Conservation (phyloP, 2,329 filamentous ascomycete genomes). For the Calonectria pteridis region DNA sequence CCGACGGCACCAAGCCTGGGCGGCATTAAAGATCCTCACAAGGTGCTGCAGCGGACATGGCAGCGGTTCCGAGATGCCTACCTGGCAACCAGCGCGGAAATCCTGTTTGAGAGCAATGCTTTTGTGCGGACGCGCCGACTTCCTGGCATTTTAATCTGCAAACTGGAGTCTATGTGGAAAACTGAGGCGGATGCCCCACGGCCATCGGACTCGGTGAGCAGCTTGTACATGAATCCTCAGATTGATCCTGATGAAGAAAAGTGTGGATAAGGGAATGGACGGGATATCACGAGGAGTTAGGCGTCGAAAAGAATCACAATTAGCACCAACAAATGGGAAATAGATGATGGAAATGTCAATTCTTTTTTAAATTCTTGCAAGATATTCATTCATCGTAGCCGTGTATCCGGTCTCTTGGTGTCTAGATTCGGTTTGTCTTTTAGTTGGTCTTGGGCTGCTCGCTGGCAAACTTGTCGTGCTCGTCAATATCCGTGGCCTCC, state of each 20-base stretch:
- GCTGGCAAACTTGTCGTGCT: slow-evolving; percentile 82
- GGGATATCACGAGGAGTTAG: neutral
- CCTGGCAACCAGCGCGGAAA: neutral
- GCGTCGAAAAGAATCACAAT: neutral
- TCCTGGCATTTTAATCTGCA: slow-evolving; percentile 11
- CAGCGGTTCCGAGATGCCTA: slow-evolving; percentile 4
- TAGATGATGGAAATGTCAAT: neutral
- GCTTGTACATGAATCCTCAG: neutral
- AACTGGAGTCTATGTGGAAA: slow-evolving; percentile 19
- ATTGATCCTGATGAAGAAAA: neutral
- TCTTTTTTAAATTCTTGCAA: slow-evolving; percentile 15
- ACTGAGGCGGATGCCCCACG: neutral
- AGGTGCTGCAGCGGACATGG: neutral
- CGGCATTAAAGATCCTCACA: neutral
- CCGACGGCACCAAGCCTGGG: neutral
- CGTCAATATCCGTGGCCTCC: slow-evolving; percentile 95
- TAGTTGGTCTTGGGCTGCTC: slow-evolving; percentile 52
- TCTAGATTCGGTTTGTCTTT: slow-evolving; percentile 34
- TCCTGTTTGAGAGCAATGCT: neutral
- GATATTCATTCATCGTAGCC: slow-evolving; percentile 33
- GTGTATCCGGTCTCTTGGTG: slow-evolving; percentile 9
- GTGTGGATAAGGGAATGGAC: neutral
- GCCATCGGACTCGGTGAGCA: neutral
- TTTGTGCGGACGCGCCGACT: neutral
- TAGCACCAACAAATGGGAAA: neutral